Base-by-base conservation (phyloP, 2,329 filamentous ascomycete species). In the Diaporthe vexans region DNA sequence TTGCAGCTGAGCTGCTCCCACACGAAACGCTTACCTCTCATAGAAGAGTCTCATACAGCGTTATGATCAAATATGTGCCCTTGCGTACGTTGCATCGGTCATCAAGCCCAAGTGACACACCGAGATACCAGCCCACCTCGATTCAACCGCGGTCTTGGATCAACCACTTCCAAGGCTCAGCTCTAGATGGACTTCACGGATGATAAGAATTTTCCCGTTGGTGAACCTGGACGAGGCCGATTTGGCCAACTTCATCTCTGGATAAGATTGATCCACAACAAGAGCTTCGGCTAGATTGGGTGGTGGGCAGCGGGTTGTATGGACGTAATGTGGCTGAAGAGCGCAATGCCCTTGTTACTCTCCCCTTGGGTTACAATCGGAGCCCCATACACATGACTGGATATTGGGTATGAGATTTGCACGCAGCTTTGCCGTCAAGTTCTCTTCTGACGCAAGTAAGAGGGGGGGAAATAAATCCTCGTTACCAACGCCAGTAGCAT, bases 61-160 rank as follows among this genome's bases (percentile, higher is more conserved):
- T 8, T 51, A 33, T 65, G 26, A 33, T 35, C 43, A 24, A 33
- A 33, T 65, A 7, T 35, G 43, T 21, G 10, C 10, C 26, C 24
- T 33, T 51, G 59, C 24, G 40, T 8, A 29, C 2, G 17, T 33
- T 29, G 15, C 15, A 33, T 13, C 24, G 29, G 35, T 57, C 29
- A n/a, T 57, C 54, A 35, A 37, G 54, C 26, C 29, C 19, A 15
- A 13, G 29, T 56, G 54, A 11, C 21, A 35, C 17, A 35, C 19
- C 43, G 43, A 65, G 61, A 48, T 19, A 48, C 61, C 43, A 29
- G 61, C 43, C n/a, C 61, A 51, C 61, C 61, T 35, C 43, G 26
- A 65, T 35, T 17, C 43, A 26, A 7, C 35, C 13, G 24, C n/a
- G 19, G 11, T n/a, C 17, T 3, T 17, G 8, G 59, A 46, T 33